A percentile compares a stretch with the other conserved stretches of the same genome.
phyloP scores from a whole-genome alignment of 257 asterid genomes.

The Verbena officinalis region DNA sequence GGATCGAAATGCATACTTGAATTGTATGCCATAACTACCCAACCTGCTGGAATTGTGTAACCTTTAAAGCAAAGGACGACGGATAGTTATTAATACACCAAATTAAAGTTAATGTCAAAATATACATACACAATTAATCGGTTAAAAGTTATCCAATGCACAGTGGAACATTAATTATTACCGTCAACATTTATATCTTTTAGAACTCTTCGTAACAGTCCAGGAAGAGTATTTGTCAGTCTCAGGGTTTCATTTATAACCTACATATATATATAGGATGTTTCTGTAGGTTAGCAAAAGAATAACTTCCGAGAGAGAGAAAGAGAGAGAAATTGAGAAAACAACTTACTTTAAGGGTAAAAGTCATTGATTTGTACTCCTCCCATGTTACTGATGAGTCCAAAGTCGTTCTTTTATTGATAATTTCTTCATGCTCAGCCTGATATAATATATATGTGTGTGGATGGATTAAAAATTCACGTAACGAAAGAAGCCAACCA shows the following conservation, averaged over 20 bases:
- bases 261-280: conserved; percentile 6
- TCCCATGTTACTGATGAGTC: conserved; percentile 31
- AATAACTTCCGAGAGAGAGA: too few relatives aligned
- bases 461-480: too few relatives aligned
- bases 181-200: conserved; percentile 35
- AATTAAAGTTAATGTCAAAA: too few relatives aligned
- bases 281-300: neutral
- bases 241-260: conserved; percentile 39
- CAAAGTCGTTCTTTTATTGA: conserved; percentile 16
- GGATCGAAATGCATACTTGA: conserved; percentile 36
- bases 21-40: conserved; percentile 32
- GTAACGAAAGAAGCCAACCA: too few relatives aligned
- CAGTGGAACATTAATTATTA: too few relatives aligned
- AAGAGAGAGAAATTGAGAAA: too few relatives aligned
- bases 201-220: conserved; percentile 30
- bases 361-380: conserved; percentile 41
- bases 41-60: conserved; percentile 44
- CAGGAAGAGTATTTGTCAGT: conserved; percentile 32
- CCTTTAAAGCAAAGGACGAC: conserved; percentile 30
- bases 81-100: too few relatives aligned
- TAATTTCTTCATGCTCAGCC: conserved; percentile 40
- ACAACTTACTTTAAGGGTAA: conserved; percentile 30
- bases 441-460: too few relatives aligned
- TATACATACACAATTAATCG: neutral
- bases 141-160: neutral